phyloP scores from a whole-genome alignment of 2,329 filamentous ascomycete species.

The Furcasterigmium sp. region DNA sequence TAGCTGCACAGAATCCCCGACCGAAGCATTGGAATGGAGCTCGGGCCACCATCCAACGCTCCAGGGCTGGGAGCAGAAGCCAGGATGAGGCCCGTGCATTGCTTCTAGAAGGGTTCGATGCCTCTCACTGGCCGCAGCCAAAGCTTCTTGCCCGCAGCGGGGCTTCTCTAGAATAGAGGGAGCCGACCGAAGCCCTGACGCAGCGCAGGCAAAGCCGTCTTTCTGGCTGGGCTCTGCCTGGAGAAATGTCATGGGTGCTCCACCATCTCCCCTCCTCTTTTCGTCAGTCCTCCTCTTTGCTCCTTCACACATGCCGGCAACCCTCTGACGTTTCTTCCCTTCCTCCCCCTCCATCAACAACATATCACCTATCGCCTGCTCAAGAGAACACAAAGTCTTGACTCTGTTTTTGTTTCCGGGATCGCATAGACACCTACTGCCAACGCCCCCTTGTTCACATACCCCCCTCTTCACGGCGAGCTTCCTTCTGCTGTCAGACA shows the following conservation, averaged over 20 bases:
- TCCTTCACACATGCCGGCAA: background rate
- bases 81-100: slow-evolving; percentile 9
- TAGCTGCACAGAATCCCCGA: slow-evolving; percentile 13
- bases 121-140: slow-evolving; percentile 11
- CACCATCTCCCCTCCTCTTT: background rate
- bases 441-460: too few relatives aligned
- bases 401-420: background rate
- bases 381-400: background rate
- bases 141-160: slow-evolving; percentile 5
- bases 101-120: slow-evolving; percentile 17
- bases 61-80: slow-evolving; percentile 6
- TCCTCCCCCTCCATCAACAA: background rate
- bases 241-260: background rate
- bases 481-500: too few relatives aligned
- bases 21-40: slow-evolving; percentile 15
- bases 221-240: too few relatives aligned
- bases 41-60: slow-evolving; percentile 11
- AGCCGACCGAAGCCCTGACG: background rate
- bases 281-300: background rate
- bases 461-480: too few relatives aligned
- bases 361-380: background rate
- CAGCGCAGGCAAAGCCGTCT: too few relatives aligned
- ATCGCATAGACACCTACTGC: background rate
- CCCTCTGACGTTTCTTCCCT: background rate
- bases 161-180: slow-evolving; percentile 8